Evolutionary conservation across 495 filamentous ascomycete genomes (phyloP).

Genomic region (Trichoderma orchidacearum): DNA sequence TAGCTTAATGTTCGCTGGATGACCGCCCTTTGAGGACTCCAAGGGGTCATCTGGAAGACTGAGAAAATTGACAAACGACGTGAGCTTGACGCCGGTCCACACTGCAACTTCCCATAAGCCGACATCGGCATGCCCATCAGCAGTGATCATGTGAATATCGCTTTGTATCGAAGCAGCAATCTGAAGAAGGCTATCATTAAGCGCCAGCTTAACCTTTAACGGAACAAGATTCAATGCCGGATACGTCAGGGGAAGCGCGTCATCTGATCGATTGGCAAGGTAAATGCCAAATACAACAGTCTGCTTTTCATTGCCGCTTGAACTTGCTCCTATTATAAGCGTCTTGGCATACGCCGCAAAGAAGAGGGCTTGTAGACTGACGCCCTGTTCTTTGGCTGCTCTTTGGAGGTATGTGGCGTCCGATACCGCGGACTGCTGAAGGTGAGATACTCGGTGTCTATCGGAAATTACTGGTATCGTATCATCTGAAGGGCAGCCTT

Average conservation of each 20-base stretch:
- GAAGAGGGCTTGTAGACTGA: slow-evolving; percentile 27
- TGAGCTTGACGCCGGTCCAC: slow-evolving; percentile 31
- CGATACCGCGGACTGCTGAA: slow-evolving; percentile 7
- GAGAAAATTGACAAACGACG: slow-evolving; percentile 45
- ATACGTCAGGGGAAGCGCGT: slow-evolving; percentile 9
- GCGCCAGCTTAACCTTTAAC: slow-evolving; percentile 12
- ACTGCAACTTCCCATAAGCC: slow-evolving; percentile 34
- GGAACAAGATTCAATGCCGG: slow-evolving; percentile 30
- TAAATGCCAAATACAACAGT: slow-evolving; percentile 30
- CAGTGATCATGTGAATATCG: slow-evolving; percentile 24
- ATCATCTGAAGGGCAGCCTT: not conserved
- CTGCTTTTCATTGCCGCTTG: not conserved
- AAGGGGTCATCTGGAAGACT: slow-evolving; percentile 11
- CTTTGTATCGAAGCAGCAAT: slow-evolving; percentile 22
- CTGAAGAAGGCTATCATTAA: not conserved
- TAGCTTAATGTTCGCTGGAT: not conserved
- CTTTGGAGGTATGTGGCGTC: slow-evolving; percentile 7
- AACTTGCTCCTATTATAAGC: slow-evolving; percentile 1
- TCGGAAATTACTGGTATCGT: not conserved
- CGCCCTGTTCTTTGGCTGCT: slow-evolving; percentile 11
- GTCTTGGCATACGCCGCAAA: slow-evolving; percentile 25
- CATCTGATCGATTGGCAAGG: slow-evolving; percentile 23
- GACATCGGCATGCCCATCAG: slow-evolving; percentile 16
- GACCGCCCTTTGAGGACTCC: not conserved
- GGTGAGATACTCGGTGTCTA: slow-evolving; percentile 5